Base-by-base conservation (phyloP, 2,329 filamentous ascomycete genomes). In the Apiospora aurea region DNA sequence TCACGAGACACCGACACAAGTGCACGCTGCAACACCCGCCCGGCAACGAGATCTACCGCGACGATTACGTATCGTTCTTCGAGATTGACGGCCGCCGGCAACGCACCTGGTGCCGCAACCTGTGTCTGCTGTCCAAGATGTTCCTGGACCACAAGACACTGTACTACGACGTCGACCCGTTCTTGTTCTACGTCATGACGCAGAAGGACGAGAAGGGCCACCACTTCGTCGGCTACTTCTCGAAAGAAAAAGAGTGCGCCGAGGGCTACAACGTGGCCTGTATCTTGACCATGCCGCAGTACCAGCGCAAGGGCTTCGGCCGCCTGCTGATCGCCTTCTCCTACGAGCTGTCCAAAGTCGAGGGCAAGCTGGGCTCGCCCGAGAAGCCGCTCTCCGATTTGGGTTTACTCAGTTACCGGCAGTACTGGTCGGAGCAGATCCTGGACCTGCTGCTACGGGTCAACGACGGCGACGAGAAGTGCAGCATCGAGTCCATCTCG, bases 141-240 rank as follows among this genome's bases (percentile, higher is more conserved):
- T 99, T 99, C 80, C 88, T 99, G 49, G 96, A 87, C 76, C 97
- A 98, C 82, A 99, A 99, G 83, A 98, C 96, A 6, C 90, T 99
- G 10, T 99, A 98, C 85, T 99, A 99, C 84, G 96, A 99, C 78
- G 96, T 99, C n/a, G 96, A 99, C 75, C 96, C 96, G 0, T 99
- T 99, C 80, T 85, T 99, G 47, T 99, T 99, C 85, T 99, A 99
- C 83, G 96, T 97, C 81, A 98, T 99, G 96, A 94, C 94, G 38
- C 92, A 92, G 53, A 91, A 93, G 76, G 94, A 95, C 75, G 94
- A 97, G 69, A 92, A 95, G 77, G 96, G 96, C 18, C 96, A 93
- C 78, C 96, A 98, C 79, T 89, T 99, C 69, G 94, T 99, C n/a
- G 96, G 96, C n/a, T 99, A 98, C 80, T 99, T 99, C 82, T 97